A percentile compares a stretch with the other conserved stretches of the same genome.
phyloP scores from a whole-genome alignment of 805 yeast genomes.

The Limtongozyma cylindracea region DNA sequence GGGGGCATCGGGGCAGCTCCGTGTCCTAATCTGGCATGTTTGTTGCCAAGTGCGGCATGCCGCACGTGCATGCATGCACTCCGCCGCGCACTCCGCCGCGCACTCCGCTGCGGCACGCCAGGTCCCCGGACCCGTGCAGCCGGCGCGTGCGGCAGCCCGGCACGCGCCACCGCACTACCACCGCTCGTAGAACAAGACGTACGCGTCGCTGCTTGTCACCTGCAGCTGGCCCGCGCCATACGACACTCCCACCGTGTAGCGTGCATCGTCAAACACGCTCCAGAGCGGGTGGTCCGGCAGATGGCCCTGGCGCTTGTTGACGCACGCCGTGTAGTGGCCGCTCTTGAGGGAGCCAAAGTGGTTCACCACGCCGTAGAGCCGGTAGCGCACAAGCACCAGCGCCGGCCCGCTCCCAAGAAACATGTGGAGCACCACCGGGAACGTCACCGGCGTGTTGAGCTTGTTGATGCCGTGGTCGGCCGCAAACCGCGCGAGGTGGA shows the following conservation, averaged over 20 bases:
- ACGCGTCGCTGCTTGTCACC: slow-evolving; percentile 30
- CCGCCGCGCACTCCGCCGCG: too few relatives aligned
- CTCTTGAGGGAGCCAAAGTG: slow-evolving; percentile 46
- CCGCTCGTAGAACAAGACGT: slow-evolving; percentile 41
- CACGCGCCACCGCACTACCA: slow-evolving; percentile 1
- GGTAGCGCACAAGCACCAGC: slow-evolving; percentile 15
- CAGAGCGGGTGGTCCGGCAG: slow-evolving; percentile 8
- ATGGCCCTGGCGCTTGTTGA: slow-evolving; percentile 14
- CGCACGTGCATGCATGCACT: too few relatives aligned
- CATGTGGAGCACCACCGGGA: slow-evolving; percentile 27
- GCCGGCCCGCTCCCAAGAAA: too few relatives aligned
- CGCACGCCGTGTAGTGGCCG: slow-evolving; percentile 56
- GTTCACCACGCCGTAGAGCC: slow-evolving; percentile 36
- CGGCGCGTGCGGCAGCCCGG: too few relatives aligned
- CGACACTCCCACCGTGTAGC: slow-evolving; percentile 14
- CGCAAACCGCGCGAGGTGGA: slow-evolving; percentile 17
- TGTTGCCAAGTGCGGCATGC: too few relatives aligned
- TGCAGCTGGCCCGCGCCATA: slow-evolving; percentile 20
- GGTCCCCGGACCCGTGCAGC: too few relatives aligned
- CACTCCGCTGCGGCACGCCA: too few relatives aligned
- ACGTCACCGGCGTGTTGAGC: slow-evolving; percentile 19
- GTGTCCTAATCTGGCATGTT: too few relatives aligned
- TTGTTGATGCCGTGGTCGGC: slow-evolving; percentile 27
- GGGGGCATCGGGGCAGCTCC: too few relatives aligned
- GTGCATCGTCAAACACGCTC: slow-evolving; percentile 60